phyloP scores from a whole-genome alignment of 192 early-diverging fungal species.

The Linnemannia elongata region DNA sequence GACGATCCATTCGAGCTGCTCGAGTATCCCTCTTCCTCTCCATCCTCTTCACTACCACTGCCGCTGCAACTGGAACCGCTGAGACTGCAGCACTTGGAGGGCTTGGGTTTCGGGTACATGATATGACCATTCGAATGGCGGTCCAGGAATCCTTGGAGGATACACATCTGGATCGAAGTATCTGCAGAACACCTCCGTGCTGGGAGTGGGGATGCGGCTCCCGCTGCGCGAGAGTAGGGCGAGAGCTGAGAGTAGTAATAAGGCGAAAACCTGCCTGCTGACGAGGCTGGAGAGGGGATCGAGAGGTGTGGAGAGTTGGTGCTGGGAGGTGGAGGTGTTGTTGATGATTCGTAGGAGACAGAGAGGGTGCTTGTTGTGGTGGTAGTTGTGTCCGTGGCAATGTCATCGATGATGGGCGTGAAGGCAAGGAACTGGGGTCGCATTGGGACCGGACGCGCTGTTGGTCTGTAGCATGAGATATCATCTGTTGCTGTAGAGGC shows the following conservation, averaged over 20 bases:
- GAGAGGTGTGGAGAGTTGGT: neutral
- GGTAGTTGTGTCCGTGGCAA: neutral
- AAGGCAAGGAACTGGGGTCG: neutral
- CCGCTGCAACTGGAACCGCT: neutral
- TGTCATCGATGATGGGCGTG: neutral
- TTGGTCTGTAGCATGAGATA: neutral
- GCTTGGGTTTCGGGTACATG: constrained; percentile 4
- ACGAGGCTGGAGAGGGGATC: neutral
- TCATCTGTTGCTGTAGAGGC: neutral
- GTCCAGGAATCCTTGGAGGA: neutral
- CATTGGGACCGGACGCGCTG: neutral
- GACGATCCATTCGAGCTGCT: neutral
- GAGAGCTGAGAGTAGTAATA: neutral
- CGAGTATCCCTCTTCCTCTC: neutral
- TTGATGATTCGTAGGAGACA: neutral
- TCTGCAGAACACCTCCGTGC: neutral
- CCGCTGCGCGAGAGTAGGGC: neutral
- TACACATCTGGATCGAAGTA: neutral
- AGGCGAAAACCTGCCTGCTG: neutral
- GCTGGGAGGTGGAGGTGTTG: neutral
- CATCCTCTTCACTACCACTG: neutral
- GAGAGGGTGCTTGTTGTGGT: neutral
- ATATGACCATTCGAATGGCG: neutral
- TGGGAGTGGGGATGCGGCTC: neutral
- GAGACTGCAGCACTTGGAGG: neutral